These are phyloP conservation scores for Aspergillus sp. DNA, from an alignment of 2,329 filamentous ascomycete genomes.

Conservation along the genomic window DNA sequence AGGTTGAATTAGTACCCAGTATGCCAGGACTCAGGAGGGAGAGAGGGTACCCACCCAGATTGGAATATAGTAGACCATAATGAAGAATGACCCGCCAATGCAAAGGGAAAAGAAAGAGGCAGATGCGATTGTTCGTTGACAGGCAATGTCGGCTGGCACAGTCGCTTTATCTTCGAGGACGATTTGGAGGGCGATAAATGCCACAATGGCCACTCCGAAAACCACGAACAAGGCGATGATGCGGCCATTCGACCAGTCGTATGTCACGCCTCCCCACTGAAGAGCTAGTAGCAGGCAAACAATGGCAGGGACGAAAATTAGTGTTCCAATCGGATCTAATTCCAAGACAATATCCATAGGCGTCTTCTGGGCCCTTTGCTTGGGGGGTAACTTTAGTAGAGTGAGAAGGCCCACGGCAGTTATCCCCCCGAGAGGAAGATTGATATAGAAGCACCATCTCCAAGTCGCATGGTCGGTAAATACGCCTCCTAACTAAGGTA, in stretches of 20 bases:
- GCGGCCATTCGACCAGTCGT: constrained; percentile 21
- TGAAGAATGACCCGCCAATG: constrained; percentile 33
- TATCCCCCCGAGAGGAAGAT: constrained; percentile 42
- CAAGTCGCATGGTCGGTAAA: constrained; percentile 41
- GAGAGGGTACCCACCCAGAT: no score
- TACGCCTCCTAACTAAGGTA: no score
- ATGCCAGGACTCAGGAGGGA: no score
- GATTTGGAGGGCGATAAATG: constrained; percentile 47
- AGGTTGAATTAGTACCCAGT: no score
- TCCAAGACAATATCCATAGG: no score
- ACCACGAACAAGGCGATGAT: constrained; percentile 22
- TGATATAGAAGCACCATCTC: constrained; percentile 46
- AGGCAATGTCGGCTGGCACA: constrained; percentile 50
- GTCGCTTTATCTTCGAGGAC: constrained; percentile 51
- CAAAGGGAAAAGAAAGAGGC: constrained; percentile 35
- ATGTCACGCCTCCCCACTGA: constrained; percentile 22
- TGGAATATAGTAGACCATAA: constrained; percentile 41
- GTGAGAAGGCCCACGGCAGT: constrained; percentile 45
- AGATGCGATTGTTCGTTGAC: constrained; percentile 40
- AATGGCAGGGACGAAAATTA: constrained; percentile 26
- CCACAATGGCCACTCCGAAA: constrained; percentile 25
- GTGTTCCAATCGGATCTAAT: constrained; percentile 35
- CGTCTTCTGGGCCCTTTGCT: no score
- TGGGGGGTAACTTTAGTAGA: constrained; percentile 38
- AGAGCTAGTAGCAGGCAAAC: constrained; percentile 22